Evolutionary conservation across 176 grass and related monocot genomes (phyloP), one percentile per base, ranked within the genome.

Genomic region (Avena sativa): DNA sequence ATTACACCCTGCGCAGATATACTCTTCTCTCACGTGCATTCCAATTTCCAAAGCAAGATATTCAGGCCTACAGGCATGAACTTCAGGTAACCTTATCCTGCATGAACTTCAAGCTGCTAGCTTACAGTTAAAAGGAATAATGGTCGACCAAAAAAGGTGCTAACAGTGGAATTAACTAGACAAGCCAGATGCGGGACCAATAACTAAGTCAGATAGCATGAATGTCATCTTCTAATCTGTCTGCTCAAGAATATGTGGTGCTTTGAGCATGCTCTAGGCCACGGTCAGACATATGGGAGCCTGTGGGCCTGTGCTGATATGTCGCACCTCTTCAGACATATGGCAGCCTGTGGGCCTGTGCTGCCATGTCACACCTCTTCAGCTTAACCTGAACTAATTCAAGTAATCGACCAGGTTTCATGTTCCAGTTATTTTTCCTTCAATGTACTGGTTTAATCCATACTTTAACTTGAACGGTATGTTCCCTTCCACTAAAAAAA

Each of bases 151-250:
- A 17, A 46, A 63, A 71, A 50, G 62, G 40, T 34, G 43, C 10
- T 62, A 76, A 36, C 59, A 23, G 28, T 50, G 17, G 17, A 48
- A 77, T 66, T 47, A 34, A 40, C 43, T 60, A 16, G 19, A 64
- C 28, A 85, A 85, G 34, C 13, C 60, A 79, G 30, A 86, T 38
- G 62, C 17, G 4, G 6, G 46, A 77, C 5, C 30, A 43, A 46
- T 77, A 40, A 66, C 26, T 78, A 85, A 78, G 47, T 67, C 77
- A 20, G 30, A 32, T 67, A 66, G 40, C 43, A 83, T 16, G 49
- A 50, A 63, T 65, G 32, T 8, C 26, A 52, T 77, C 26, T 77
- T 77, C 19, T 56, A 56, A 56, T 77, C 16, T 25, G 12, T 56
- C 7, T 77, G 50, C 51, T 56, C 26, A 77, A 56, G 15, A 77